These are phyloP conservation scores for Chlorella ohadii DNA, from an alignment of 139 green algal species.

Conservation along the genomic window DNA sequence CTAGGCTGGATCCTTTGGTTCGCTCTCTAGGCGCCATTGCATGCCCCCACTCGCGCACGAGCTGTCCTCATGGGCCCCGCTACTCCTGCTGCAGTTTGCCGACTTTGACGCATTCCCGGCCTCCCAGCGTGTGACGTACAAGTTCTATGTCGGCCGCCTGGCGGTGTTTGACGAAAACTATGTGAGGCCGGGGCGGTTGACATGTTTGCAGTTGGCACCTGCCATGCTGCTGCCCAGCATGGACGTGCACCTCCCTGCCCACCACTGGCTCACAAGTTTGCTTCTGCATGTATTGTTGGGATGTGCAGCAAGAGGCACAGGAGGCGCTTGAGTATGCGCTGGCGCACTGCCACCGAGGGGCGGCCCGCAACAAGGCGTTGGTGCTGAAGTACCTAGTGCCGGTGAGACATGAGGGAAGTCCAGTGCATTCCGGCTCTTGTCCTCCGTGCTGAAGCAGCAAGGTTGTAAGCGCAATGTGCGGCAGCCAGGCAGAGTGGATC, in stretches of 20 bases:
- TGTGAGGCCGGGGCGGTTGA: background rate
- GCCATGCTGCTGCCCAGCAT: background rate
- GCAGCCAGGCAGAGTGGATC: too few relatives aligned
- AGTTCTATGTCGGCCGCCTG: slow-evolving; percentile 78
- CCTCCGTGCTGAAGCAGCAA: too few relatives aligned
- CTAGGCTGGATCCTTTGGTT: too few relatives aligned
- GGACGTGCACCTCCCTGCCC: too few relatives aligned
- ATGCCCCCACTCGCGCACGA: too few relatives aligned
- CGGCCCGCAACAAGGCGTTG: slow-evolving; percentile 58
- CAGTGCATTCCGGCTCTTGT: too few relatives aligned
- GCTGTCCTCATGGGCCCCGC: too few relatives aligned
- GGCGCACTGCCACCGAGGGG: slow-evolving; percentile 60
- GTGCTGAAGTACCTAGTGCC: slow-evolving; percentile 82
- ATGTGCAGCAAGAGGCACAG: slow-evolving; percentile 54
- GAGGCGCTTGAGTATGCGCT: slow-evolving; percentile 72
- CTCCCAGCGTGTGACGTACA: slow-evolving; percentile 73
- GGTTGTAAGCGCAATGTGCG: too few relatives aligned
- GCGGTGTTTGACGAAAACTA: slow-evolving; percentile 85
- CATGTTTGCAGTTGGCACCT: too few relatives aligned
- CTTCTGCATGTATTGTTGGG: background rate
- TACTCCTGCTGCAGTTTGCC: slow-evolving; percentile 36
- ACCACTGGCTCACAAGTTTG: too few relatives aligned
- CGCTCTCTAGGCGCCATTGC: too few relatives aligned
- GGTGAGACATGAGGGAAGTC: slow-evolving; percentile 38
- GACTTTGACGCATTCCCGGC: slow-evolving; percentile 66